Evolutionary conservation across 768 basidiomycete species (phyloP), one percentile per base, ranked within the genome.

Genomic region (Antrodiella citrinella): DNA sequence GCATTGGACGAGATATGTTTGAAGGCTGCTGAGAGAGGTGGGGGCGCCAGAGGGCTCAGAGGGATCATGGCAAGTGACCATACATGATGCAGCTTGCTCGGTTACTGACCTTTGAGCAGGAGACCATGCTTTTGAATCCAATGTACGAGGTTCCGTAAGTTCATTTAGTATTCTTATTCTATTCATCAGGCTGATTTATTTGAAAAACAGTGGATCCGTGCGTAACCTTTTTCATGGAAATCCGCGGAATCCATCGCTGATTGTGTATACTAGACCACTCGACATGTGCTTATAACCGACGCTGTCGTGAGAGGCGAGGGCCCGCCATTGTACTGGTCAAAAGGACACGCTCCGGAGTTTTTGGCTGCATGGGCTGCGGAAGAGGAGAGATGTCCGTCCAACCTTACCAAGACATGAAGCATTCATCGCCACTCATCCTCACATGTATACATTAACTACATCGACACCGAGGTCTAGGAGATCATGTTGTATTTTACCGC

Each of bases 71-170:
- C 85, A 50, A 10, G 64, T 53, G 1, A 21, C 26, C 4, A 26
- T 10, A 4, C 18, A 15, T 44, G 54, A 72, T 61, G 10, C 10
- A 1, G 13, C 26, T 49, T 44, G 39, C 26, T 11, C 12, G 38
- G 26, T n/a, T n/a, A 25, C 46, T 20, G 39, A 44, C 24, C 23
- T 19, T 40, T 22, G 2, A 47, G 5, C 58, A 91, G 88, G 94
- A 96, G 68, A 65, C 74, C 19, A 63, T 94, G 2, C 68, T 98
- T 45, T 70, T 94, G 44, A 91, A 97, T 45, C 75, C 91, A 0
- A 96, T 96, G 93, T 95, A 90, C 61, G 87, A 91, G 71, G 84
- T 84, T 43, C 90, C 91, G 84, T 88, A 66, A 79, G 85, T 81
- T 12, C 30, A 44, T 30, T 20, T 48, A n/a, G n/a, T 40, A 41